Evolutionary conservation across 2,329 filamentous ascomycete species (phyloP).

Genomic region (Diaporthe sp.): DNA sequence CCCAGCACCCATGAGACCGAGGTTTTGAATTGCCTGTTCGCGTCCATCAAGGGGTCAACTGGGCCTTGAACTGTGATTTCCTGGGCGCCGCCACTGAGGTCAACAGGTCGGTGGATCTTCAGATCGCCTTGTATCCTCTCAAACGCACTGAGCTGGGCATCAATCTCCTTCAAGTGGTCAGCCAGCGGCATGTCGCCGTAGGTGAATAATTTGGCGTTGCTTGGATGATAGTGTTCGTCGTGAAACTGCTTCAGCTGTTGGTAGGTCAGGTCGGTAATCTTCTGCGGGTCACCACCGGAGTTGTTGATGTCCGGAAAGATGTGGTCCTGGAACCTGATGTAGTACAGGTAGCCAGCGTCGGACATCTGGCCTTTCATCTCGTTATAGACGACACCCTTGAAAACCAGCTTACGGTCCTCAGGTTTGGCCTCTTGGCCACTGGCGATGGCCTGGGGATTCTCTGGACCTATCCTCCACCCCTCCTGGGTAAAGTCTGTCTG

Average conservation of each 20-base stretch:
- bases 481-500: slow-evolving; percentile 95
- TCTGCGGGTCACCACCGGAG: slow-evolving; percentile 94
- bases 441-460: slow-evolving; percentile 78
- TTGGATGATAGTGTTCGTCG: slow-evolving; percentile 94
- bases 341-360: slow-evolving; percentile 95
- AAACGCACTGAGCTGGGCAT: slow-evolving; percentile 80
- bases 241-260: slow-evolving; percentile 91
- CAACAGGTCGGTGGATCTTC: slow-evolving; percentile 82
- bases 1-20: slow-evolving; percentile 94
- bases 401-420: slow-evolving; percentile 80
- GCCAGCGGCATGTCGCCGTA: slow-evolving; percentile 92
- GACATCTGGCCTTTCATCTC: slow-evolving; percentile 99
- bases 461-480: slow-evolving; percentile 95
- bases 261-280: slow-evolving; percentile 95
- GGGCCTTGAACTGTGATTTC: slow-evolving; percentile 83
- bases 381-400: slow-evolving; percentile 99
- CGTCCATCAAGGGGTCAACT: slow-evolving; percentile 86
- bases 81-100: slow-evolving; percentile 75
- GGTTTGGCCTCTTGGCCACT: slow-evolving; percentile 56
- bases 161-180: slow-evolving; percentile 84
- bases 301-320: slow-evolving; percentile 96
- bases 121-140: slow-evolving; percentile 76
- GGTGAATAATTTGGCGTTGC: slow-evolving; percentile 95
- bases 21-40: slow-evolving; percentile 91
- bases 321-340: slow-evolving; percentile 94